phyloP scores from a whole-genome alignment of 2,329 filamentous ascomycete genomes.

The Phaeomoniella chlamydospora region DNA sequence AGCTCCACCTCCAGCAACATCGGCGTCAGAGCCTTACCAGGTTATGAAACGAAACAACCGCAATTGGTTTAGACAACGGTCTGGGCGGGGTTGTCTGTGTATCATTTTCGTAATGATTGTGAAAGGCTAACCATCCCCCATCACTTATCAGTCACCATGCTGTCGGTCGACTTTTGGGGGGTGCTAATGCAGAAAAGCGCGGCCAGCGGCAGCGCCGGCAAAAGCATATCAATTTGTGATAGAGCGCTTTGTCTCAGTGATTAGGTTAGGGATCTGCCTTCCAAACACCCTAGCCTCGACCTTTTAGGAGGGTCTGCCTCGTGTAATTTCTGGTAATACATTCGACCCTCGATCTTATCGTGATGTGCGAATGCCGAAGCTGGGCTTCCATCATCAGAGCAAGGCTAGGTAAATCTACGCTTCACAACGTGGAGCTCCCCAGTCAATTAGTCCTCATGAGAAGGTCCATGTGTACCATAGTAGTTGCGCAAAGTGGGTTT shows the following conservation, averaged over 20 bases:
- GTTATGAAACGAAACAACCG: neutral
- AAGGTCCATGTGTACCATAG: neutral
- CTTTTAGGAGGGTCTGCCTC: neutral
- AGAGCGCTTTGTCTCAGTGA: neutral
- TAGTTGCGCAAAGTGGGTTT: neutral
- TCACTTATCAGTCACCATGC: neutral
- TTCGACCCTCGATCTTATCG: neutral
- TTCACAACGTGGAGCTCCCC: too few relatives aligned
- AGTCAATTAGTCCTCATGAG: neutral
- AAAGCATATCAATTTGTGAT: neutral
- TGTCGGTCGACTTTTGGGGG: neutral
- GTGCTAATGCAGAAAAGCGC: neutral
- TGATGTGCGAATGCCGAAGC: neutral
- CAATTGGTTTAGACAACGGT: neutral
- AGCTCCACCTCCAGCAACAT: neutral
- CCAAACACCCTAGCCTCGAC: neutral
- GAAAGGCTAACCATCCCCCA: neutral
- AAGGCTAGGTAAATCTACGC: too few relatives aligned
- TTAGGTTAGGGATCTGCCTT: too few relatives aligned
- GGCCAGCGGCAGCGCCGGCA: neutral
- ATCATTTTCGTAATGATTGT: neutral
- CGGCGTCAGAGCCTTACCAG: neutral
- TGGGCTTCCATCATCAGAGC: neutral
- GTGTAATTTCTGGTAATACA: neutral
- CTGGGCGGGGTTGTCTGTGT: neutral